A percentile compares a stretch with the other conserved stretches of the same genome.
These are phyloP conservation scores for Tetragonia tetragonoides DNA, from an alignment of 148 eudicot species.

Conservation along the genomic window DNA sequence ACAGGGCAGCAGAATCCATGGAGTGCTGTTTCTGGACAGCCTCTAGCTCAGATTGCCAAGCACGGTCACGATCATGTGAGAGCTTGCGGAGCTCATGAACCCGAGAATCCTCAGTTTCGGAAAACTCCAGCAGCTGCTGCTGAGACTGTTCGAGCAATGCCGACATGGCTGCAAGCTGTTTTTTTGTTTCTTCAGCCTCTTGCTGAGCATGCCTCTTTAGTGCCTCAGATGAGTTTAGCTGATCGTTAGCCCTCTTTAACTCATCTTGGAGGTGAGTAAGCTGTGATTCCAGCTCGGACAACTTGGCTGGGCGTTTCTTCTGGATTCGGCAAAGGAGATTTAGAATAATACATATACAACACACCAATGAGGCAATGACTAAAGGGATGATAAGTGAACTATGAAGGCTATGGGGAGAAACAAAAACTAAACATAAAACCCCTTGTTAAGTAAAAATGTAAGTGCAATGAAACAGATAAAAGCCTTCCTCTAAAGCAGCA, in stretches of 20 bases:
- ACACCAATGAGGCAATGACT: background rate
- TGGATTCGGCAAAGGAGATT: slow-evolving; percentile 19
- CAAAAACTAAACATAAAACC: background rate
- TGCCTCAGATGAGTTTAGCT: slow-evolving; percentile 62
- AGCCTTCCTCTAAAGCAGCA: background rate
- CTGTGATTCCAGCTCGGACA: slow-evolving; percentile 72
- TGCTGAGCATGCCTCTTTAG: slow-evolving; percentile 51
- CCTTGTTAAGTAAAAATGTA: background rate
- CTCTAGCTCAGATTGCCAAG: slow-evolving; percentile 83
- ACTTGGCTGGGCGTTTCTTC: slow-evolving; percentile 59
- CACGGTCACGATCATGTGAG: slow-evolving; percentile 81
- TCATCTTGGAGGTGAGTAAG: slow-evolving; percentile 74
- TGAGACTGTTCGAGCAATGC: slow-evolving; percentile 58
- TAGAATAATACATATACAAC: background rate
- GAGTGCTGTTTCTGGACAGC: slow-evolving; percentile 73
- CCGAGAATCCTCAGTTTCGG: slow-evolving; percentile 61
- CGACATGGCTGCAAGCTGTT: slow-evolving; percentile 51
- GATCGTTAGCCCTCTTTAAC: slow-evolving; percentile 67
- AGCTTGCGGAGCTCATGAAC: slow-evolving; percentile 67
- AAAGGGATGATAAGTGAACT: background rate
- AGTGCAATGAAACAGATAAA: background rate
- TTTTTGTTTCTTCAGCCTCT: slow-evolving; percentile 76
- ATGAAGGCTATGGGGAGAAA: background rate
- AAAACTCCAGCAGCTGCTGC: slow-evolving; percentile 60
- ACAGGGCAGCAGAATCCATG: slow-evolving; percentile 64